These are phyloP conservation scores for Nakazawaea wyomingensis DNA, from an alignment of 805 yeast species.

Conservation along the genomic window DNA sequence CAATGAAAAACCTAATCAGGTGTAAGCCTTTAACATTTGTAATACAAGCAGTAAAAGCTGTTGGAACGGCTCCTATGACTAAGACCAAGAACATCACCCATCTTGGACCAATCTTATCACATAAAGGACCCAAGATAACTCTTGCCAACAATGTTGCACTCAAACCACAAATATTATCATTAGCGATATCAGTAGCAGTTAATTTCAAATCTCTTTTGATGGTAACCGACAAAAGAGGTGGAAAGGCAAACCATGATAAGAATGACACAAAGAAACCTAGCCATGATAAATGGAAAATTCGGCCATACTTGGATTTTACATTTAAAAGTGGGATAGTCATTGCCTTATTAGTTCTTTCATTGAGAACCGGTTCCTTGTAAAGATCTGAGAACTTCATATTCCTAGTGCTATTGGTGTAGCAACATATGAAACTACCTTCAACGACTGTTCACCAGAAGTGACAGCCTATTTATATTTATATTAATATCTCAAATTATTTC, in stretches of 20 bases:
- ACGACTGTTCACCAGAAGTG: too few species aligned
- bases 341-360: constrained; percentile 23
- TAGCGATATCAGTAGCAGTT: constrained; percentile 22
- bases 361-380: constrained; percentile 21
- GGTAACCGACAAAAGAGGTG: constrained; percentile 23
- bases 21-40: constrained; percentile 20
- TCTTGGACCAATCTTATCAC: constrained; percentile 27
- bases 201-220: constrained; percentile 21
- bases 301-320: constrained; percentile 19
- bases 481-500: background rate
- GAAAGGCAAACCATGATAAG: constrained; percentile 29
- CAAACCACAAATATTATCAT: constrained; percentile 27
- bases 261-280: constrained; percentile 27
- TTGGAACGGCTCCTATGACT: constrained; percentile 24
- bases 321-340: constrained; percentile 23
- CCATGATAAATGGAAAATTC: constrained; percentile 25
- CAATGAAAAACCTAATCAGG: constrained; percentile 26
- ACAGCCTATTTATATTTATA: too few species aligned
- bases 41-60: constrained; percentile 23
- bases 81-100: constrained; percentile 22
- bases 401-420: background rate
- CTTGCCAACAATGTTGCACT: constrained; percentile 25
- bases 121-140: constrained; percentile 23
- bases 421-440: too few species aligned
- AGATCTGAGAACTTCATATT: constrained; percentile 14